Conservation (phyloP, 139 green algal species). For the Coelastrella sp. region DNA sequence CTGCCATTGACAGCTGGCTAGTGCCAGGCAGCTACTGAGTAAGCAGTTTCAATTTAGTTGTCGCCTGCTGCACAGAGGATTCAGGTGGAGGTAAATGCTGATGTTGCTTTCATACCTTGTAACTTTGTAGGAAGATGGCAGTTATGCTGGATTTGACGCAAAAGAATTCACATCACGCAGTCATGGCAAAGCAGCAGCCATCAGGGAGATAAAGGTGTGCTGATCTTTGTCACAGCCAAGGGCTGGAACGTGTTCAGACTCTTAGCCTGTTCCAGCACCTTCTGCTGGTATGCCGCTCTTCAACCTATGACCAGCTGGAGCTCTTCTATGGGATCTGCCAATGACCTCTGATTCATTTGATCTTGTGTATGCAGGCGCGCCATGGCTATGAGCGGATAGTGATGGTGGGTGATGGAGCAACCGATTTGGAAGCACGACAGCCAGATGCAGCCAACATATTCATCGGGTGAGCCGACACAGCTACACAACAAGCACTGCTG, state of each 20-base stretch:
- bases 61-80: too few relatives aligned
- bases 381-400: constrained; percentile 80
- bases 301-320: too few relatives aligned
- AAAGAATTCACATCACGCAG: constrained; percentile 91
- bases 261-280: too few relatives aligned
- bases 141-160: constrained; percentile 94
- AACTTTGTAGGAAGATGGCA: constrained; percentile 71
- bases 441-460: constrained; percentile 92
- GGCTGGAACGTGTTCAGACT: too few relatives aligned
- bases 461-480: constrained; percentile 80
- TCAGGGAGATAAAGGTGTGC: constrained; percentile 84
- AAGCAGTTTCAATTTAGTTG: too few relatives aligned
- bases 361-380: constrained; percentile 52
- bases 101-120: too few relatives aligned
- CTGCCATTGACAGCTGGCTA: too few relatives aligned
- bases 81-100: too few relatives aligned
- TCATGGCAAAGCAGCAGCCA: constrained; percentile 92
- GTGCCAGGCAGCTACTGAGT: too few relatives aligned
- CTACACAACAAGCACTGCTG: neutral
- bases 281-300: too few relatives aligned
- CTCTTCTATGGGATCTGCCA: too few relatives aligned
- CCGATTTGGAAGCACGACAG: constrained; percentile 91
- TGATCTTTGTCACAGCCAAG: too few relatives aligned
- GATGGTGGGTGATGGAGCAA: constrained; percentile 98
- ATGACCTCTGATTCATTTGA: constrained; percentile 68